Conservation (phyloP, 345 rosid species). For the Physaria fendleri region DNA sequence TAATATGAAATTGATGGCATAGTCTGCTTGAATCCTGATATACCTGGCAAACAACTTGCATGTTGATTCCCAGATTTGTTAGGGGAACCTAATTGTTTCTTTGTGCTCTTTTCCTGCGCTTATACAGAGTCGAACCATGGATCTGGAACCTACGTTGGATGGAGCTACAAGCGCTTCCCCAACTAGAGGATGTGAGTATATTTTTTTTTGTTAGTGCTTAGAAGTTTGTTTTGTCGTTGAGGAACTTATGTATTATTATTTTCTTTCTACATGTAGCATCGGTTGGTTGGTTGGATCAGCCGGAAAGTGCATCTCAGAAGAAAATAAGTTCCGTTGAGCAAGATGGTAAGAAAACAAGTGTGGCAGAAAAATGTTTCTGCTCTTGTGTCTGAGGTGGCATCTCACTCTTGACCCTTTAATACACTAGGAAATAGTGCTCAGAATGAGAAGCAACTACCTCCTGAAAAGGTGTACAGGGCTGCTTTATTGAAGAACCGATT, state of each 20-base stretch:
- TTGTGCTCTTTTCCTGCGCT: background rate
- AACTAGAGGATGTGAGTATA: slow-evolving; percentile 11
- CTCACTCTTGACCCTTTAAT: slow-evolving; percentile 50
- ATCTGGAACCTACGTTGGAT: slow-evolving; percentile 12
- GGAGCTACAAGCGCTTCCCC: slow-evolving; percentile 19
- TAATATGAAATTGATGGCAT: background rate
- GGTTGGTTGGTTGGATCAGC: slow-evolving; percentile 33
- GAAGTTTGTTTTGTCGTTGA: background rate
- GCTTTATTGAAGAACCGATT: slow-evolving; percentile 71
- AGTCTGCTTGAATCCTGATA: background rate
- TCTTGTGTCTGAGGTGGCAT: slow-evolving; percentile 45
- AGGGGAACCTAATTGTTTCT: slow-evolving; percentile 8
- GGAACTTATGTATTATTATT: background rate
- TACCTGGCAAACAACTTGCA: background rate
- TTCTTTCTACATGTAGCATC: slow-evolving; percentile 31
- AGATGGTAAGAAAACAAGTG: slow-evolving; percentile 67
- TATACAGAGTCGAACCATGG: slow-evolving; percentile 14
- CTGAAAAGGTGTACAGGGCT: slow-evolving; percentile 81
- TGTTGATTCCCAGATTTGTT: background rate
- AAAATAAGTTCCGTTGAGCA: slow-evolving; percentile 33
- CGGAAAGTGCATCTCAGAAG: slow-evolving; percentile 35
- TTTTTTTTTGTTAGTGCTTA: background rate
- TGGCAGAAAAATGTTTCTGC: slow-evolving; percentile 34
- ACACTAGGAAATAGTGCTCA: slow-evolving; percentile 76
- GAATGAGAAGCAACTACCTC: slow-evolving; percentile 82